Conservation (phyloP, 768 basidiomycete genomes). For the Hypsizygus marmoreus region DNA sequence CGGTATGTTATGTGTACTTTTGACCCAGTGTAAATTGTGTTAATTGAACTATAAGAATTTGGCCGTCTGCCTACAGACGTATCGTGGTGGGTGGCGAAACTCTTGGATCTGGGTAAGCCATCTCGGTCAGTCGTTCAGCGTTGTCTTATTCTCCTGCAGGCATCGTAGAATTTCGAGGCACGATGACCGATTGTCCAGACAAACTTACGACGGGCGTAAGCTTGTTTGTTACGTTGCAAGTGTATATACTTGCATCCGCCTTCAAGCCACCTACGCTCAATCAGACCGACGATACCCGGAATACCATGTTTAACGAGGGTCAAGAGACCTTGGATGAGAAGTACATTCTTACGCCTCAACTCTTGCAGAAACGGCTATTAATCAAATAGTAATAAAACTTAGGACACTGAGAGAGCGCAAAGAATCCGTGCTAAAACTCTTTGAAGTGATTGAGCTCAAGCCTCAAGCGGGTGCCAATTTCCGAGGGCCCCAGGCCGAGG, state of each 20-base stretch:
- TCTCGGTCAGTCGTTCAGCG: neutral
- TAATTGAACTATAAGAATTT: conserved; percentile 52
- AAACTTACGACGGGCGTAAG: conserved; percentile 73
- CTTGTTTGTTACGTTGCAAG: conserved; percentile 74
- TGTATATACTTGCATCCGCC: conserved; percentile 69
- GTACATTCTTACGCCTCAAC: conserved; percentile 22
- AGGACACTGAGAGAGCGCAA: conserved; percentile 79
- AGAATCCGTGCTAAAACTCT: conserved; percentile 67
- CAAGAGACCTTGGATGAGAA: conserved; percentile 81
- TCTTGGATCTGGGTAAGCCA: conserved; percentile 67
- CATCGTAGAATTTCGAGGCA: conserved; percentile 66
- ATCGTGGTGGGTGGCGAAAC: conserved; percentile 71
- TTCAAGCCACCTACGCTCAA: conserved; percentile 54
- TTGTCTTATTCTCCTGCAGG: conserved; percentile 34
- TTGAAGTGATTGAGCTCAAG: conserved; percentile 70
- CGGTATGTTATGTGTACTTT: conserved; percentile 47
- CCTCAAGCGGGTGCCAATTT: conserved; percentile 53
- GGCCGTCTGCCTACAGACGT: conserved; percentile 72
- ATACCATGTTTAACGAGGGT: conserved; percentile 67
- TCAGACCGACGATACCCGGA: conserved; percentile 30
- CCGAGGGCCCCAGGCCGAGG: conserved; percentile 31
- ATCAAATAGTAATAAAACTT: neutral
- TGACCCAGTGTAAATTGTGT: neutral
- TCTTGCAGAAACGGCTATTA: neutral
- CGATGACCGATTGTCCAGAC: conserved; percentile 78